Evolutionary conservation across 2,329 filamentous ascomycete genomes (phyloP).

Genomic region (Lecanicillium sp.): DNA sequence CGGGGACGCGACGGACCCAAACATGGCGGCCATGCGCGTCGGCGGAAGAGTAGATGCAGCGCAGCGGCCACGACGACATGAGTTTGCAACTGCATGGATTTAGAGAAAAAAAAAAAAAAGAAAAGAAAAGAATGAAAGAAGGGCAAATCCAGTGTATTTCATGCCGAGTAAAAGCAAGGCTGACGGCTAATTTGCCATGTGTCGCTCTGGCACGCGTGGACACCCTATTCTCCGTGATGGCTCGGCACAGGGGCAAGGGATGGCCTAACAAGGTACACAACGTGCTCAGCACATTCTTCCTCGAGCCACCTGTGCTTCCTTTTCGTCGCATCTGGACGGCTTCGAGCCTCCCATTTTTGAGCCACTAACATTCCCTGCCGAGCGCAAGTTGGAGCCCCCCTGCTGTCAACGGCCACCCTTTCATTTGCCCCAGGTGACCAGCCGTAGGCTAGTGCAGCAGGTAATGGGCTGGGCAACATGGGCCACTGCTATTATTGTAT

Average conservation of each 20-base stretch:
- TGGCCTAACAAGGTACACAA: not conserved
- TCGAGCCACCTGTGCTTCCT: no score
- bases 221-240: not conserved
- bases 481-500: not conserved
- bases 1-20: conserved; percentile 6
- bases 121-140: no score
- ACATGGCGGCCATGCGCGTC: not conserved
- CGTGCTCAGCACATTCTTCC: no score
- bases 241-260: not conserved
- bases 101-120: no score
- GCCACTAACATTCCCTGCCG: not conserved
- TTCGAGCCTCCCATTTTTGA: not conserved
- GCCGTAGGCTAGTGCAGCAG: not conserved
- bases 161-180: not conserved
- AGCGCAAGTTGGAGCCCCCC: conserved; percentile 1
- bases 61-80: not conserved
- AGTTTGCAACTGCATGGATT: no score
- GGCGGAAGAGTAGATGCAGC: not conserved
- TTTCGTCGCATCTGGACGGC: no score
- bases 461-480: no score
- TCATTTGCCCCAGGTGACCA: conserved; percentile 1
- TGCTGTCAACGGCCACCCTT: not conserved
- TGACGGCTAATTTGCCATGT: not conserved
- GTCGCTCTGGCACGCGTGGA: not conserved
- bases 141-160: not conserved